Conservation (phyloP, 202 grass and related monocot genomes). For the Bolboschoenoplectus hybrid region DNA sequence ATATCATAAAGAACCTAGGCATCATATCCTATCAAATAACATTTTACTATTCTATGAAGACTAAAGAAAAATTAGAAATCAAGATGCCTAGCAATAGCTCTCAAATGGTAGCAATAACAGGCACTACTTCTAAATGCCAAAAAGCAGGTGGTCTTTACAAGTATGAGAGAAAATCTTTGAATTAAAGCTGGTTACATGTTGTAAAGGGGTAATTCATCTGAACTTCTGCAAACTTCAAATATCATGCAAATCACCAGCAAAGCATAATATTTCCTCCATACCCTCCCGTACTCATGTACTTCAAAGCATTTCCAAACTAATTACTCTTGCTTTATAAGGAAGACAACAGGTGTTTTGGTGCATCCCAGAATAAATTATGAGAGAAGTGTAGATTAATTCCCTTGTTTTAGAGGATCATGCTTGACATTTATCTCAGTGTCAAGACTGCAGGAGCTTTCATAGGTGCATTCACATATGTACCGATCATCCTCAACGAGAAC, state of each 20-base stretch:
- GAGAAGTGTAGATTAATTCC: neutral
- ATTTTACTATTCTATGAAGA: neutral
- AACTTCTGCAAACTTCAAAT: neutral
- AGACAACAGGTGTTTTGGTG: neutral
- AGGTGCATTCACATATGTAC: neutral
- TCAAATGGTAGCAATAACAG: neutral
- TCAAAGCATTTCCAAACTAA: neutral
- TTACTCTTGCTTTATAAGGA: neutral
- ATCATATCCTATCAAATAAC: slow-evolving; percentile 3
- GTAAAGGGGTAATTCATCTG: neutral
- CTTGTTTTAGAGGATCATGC: neutral
- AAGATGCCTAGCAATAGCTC: neutral
- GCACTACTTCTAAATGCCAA: neutral
- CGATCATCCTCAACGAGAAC: neutral
- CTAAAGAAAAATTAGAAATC: neutral
- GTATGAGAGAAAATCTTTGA: neutral
- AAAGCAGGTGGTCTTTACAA: neutral
- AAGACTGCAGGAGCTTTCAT: neutral
- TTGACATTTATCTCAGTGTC: neutral
- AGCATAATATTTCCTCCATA: neutral
- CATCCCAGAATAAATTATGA: neutral
- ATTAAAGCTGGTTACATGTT: neutral
- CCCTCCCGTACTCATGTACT: neutral
- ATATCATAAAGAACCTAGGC: neutral
- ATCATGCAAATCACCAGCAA: neutral